phyloP scores from a whole-genome alignment of 2,329 filamentous ascomycete species.

The Scedosporium dehoogii region DNA sequence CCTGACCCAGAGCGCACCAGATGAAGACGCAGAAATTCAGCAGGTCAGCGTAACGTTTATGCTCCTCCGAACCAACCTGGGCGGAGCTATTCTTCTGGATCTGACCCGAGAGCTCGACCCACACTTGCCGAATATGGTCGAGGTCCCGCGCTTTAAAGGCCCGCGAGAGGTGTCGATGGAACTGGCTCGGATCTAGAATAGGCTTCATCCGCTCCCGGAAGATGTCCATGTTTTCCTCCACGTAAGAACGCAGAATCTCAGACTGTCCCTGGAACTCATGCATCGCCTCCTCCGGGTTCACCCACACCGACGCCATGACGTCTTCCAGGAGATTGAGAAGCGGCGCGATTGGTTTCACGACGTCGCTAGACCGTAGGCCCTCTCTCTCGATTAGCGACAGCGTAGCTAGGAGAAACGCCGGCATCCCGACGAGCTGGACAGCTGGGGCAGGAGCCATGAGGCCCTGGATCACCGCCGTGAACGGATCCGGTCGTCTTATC shows the following conservation, averaged over 20 bases:
- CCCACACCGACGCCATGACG: constrained; percentile 6
- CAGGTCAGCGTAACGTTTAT: constrained; percentile 16
- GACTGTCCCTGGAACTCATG: neutral
- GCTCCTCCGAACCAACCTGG: neutral
- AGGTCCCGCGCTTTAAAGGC: constrained; percentile 1
- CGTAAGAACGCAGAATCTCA: neutral
- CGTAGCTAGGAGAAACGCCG: constrained; percentile 7
- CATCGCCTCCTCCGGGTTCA: neutral
- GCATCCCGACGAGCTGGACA: neutral
- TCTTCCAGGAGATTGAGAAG: constrained; percentile 8
- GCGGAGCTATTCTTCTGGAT: neutral
- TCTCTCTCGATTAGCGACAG: constrained; percentile 7
- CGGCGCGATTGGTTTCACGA: neutral
- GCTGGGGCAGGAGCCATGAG: constrained; percentile 4
- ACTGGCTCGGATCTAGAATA: neutral
- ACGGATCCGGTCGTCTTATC: neutral
- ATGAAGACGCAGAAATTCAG: constrained; percentile 30
- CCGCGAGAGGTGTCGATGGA: constrained; percentile 8
- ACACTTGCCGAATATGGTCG: constrained; percentile 2
- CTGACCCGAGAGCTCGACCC: constrained; percentile 6
- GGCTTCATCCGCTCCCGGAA: neutral
- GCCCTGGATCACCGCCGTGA: neutral
- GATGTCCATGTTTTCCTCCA: neutral
- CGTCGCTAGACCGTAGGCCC: neutral
- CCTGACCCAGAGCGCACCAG: constrained; percentile 23